Evolutionary conservation across 345 rosid genomes (phyloP).

Genomic region (Moricandia arvensis): DNA sequence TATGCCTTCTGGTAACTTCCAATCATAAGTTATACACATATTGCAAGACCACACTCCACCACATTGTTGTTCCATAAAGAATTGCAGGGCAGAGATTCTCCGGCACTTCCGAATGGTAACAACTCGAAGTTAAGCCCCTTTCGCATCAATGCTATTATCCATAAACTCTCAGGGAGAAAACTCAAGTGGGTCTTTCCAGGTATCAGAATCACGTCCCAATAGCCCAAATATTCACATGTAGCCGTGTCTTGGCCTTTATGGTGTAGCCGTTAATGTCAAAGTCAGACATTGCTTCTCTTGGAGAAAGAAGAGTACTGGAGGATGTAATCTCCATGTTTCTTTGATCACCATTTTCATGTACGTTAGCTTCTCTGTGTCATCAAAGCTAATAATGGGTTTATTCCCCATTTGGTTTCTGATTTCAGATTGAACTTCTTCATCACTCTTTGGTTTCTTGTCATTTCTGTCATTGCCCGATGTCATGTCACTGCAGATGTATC

Average conservation of each 20-base stretch:
- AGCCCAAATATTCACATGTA: constrained; percentile 3
- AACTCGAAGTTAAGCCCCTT: constrained; percentile 4
- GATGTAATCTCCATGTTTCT: constrained; percentile 11
- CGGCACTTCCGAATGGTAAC: neutral
- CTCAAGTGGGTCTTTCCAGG: constrained; percentile 4
- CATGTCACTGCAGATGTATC: neutral
- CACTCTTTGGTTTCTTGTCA: neutral
- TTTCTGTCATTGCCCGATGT: constrained; percentile 3
- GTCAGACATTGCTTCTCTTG: constrained; percentile 1
- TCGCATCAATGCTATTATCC: neutral
- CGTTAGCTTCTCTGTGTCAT: neutral
- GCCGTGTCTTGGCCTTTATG: constrained; percentile 4
- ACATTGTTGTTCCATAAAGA: neutral
- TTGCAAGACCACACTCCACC: constrained; percentile 9
- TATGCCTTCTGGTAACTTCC: constrained; percentile 7
- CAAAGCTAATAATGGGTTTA: neutral
- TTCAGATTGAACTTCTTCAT: constrained; percentile 9
- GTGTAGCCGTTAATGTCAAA: constrained; percentile 7
- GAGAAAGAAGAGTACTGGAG: constrained; percentile 1
- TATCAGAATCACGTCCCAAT: constrained; percentile 12
- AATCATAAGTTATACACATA: neutral
- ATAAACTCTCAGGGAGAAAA: constrained; percentile 14
- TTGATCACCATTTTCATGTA: constrained; percentile 12
- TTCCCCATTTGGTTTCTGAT: constrained; percentile 4
- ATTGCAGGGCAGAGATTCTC: constrained; percentile 1